Evolutionary conservation across 2,329 filamentous ascomycete species (phyloP).

Genomic region (Helotiales sp.): DNA sequence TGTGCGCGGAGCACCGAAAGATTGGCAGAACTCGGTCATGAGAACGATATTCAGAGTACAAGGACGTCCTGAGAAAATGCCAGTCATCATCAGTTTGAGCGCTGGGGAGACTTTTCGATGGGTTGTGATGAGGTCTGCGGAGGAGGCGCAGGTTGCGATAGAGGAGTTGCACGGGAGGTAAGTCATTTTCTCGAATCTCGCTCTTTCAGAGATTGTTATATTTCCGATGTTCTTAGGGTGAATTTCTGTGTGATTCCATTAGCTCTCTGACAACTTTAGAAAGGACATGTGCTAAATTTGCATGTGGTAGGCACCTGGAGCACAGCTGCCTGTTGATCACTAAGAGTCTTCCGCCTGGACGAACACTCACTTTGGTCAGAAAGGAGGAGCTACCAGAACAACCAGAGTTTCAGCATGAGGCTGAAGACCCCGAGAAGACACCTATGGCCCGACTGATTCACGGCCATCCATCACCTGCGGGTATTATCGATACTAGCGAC

Average conservation of each 20-base stretch:
- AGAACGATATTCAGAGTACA: slow-evolving; percentile 17
- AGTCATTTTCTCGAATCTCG: too few species aligned
- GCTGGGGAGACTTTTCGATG: slow-evolving; percentile 26
- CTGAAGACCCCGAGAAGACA: not conserved
- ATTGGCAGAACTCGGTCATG: slow-evolving; percentile 11
- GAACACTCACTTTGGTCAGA: not conserved
- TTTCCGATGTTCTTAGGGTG: slow-evolving; percentile 4
- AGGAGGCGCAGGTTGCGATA: slow-evolving; percentile 18
- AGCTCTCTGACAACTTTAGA: too few species aligned
- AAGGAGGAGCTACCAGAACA: not conserved
- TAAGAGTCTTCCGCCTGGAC: not conserved
- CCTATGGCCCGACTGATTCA: not conserved
- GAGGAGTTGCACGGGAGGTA: slow-evolving; percentile 15
- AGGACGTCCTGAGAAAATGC: slow-evolving; percentile 19
- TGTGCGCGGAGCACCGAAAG: slow-evolving; percentile 20
- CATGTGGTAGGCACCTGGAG: not conserved
- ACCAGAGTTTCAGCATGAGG: not conserved
- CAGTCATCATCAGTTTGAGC: slow-evolving; percentile 20
- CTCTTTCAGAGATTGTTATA: not conserved
- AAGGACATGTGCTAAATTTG: too few species aligned
- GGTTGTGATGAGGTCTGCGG: slow-evolving; percentile 23
- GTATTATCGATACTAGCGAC: not conserved
- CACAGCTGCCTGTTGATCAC: not conserved
- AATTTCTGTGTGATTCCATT: too few species aligned
- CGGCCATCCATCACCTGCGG: not conserved